Evolutionary conservation across 2,329 filamentous ascomycete genomes (phyloP), one percentile per base, ranked within the genome.

Genomic region (Trichoderma sp.): DNA sequence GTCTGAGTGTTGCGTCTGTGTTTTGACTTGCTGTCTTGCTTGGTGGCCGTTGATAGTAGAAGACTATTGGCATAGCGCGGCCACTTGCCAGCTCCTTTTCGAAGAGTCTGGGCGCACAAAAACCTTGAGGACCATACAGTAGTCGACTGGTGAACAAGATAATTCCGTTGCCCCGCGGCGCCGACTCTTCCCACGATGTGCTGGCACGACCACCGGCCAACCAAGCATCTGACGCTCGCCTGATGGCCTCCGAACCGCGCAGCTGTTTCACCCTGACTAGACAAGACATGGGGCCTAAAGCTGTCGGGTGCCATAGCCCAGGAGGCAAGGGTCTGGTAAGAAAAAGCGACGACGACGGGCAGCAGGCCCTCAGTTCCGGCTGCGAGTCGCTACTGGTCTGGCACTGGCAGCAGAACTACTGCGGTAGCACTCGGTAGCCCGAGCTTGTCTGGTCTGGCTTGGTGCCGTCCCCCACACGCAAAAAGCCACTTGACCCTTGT

Each of bases 381-480:
- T 64, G 15, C 18, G 58, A 61, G 32, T 36, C 18, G 43, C 43
- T 36, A 15, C 28, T 28, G 43, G 43, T n/a, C n/a, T n/a, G n/a
- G n/a, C 43, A 47, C n/a, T 61, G 58, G 58, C 30, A 62, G 32
- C 39, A 18, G 61, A 36, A 62, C 58, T 62, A 36, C 58, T 62
- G 58, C 32, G 58, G 58, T 65, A 65, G 61, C 36, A 61, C 58
- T 62, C 43, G 43, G 62, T 61, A 69, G 66, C 66, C 32, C 51
- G 51, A 68, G 65, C 43, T 66, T 66, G 57, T 34, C n/a, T 60
- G 30, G 57, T 28, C 61, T 47, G 61, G 56, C 32, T 39, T 47
- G 69, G 61, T 66, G 24, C 47, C 61, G 64, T 71, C 69, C 69
- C 69, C 69, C 69, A 64, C 69, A 71, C 60, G 30, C 64, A 57